Conservation (phyloP, 192 early-diverging fungal genomes). For the Coemansia sp. region DNA sequence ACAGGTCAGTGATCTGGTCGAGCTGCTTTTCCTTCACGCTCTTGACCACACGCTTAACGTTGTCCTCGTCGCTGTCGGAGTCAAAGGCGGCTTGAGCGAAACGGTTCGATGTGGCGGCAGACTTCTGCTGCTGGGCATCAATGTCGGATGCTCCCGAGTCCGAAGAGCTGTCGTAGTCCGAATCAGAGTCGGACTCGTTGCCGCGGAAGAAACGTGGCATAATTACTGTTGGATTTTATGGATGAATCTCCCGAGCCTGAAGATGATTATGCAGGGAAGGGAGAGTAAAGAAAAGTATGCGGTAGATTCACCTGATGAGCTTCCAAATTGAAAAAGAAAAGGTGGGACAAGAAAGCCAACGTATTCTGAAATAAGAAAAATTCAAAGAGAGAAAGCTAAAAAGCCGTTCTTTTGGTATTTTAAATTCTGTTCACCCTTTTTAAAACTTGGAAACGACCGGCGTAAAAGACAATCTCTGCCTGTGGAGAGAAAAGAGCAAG, state of each 20-base stretch:
- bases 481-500: neutral
- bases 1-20: slow-evolving; percentile 74
- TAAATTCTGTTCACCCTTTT: neutral
- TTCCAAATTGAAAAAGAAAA: neutral
- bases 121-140: slow-evolving; percentile 51
- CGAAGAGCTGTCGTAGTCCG: slow-evolving; percentile 63
- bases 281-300: neutral
- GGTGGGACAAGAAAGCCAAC: neutral
- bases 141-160: slow-evolving; percentile 64
- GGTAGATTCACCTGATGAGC: neutral
- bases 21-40: slow-evolving; percentile 79
- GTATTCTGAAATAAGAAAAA: neutral
- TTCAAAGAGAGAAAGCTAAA: neutral
- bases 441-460: neutral
- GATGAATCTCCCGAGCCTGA: neutral
- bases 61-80: slow-evolving; percentile 65
- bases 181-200: slow-evolving; percentile 62
- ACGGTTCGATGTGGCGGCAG: slow-evolving; percentile 34
- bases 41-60: slow-evolving; percentile 72
- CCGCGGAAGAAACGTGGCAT: slow-evolving; percentile 91
- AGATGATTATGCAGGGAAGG: neutral
- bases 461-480: slow-evolving; percentile 2
- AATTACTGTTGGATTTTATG: slow-evolving; percentile 17
- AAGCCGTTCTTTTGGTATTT: neutral
- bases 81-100: slow-evolving; percentile 51